Evolutionary conservation across 2,329 filamentous ascomycete genomes (phyloP), one percentile per base, ranked within the genome.

Genomic region (Berkeleyomyces basicola): DNA sequence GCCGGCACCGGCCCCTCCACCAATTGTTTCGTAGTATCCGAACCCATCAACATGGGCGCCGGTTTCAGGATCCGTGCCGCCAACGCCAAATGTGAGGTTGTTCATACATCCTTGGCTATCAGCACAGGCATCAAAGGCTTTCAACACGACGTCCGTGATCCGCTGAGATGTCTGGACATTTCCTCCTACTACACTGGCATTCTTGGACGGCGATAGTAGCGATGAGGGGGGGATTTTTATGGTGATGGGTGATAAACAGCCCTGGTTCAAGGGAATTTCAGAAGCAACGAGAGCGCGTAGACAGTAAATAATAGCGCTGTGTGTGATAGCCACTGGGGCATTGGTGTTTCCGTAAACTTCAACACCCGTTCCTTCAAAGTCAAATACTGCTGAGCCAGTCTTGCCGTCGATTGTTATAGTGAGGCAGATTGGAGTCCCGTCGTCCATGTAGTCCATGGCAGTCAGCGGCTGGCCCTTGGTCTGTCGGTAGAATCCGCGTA

Each of bases 281-380:
- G 89, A 83, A 7, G 82, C 85, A 66, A 93, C 90, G 63, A 93
- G 77, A 68, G 85, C 88, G 36, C 88, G 81, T 14, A 93, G 77
- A 68, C 87, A 92, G 76, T 93, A 93, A 67, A 93, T 92, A 67
- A 92, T 91, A n/a, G 88, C 88, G 5, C 83, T 87, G 73, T 88
- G 90, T 0, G 87, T 91, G 58, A 93, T 87, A 2, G 88, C 88
- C 72, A 89, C 81, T 0, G 88, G 88, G 0, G 88, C 88, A 69
- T 93, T 93, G 72, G 85, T 85, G 68, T 90, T 91, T 39, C 82
- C 87, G 68, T 89, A 89, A 0, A 90, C 86, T 72, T 93, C 87
- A 0, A 86, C 83, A 0, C 88, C 88, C 0, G 88, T 93, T 23
- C 88, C 88, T 0, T 77, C 78, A 71, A 93, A 93, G 70, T 93